phyloP scores from a whole-genome alignment of 2,329 filamentous ascomycete genomes.

The Epichloe baconii region DNA sequence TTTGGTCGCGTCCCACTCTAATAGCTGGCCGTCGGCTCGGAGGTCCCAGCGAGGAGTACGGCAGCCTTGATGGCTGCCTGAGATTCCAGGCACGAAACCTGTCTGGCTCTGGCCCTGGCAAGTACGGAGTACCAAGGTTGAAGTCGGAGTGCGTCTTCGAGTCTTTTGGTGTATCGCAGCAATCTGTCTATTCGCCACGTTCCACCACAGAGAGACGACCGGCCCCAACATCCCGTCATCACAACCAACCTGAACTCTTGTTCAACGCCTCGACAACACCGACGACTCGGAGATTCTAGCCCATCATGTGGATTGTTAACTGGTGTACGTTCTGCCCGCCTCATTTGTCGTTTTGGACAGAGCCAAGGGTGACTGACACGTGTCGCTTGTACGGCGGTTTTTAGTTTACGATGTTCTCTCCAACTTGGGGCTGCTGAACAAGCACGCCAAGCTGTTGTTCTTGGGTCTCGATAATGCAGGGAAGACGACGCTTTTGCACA shows the following conservation, averaged over 20 bases:
- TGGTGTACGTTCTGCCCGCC: constrained; percentile 58
- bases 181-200: constrained; percentile 5
- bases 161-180: neutral
- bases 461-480: constrained; percentile 88
- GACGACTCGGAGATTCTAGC: constrained; percentile 5
- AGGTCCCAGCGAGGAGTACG: neutral
- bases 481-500: constrained; percentile 87
- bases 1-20: neutral
- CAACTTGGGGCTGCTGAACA: constrained; percentile 79
- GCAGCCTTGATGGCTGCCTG: constrained; percentile 10
- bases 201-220: constrained; percentile 3
- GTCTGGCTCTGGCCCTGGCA: neutral
- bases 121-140: neutral
- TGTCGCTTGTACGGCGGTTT: constrained; percentile 7
- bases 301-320: constrained; percentile 82
- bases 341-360: neutral
- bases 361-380: constrained; percentile 19
- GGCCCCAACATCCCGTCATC: constrained; percentile 6
- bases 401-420: constrained; percentile 79
- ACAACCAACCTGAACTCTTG: constrained; percentile 9
- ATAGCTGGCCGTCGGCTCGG: neutral
- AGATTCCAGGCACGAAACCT: constrained; percentile 9
- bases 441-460: constrained; percentile 91
- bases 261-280: constrained; percentile 8
- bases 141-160: neutral